A percentile compares a stretch with the other conserved stretches of the same genome.
These are phyloP conservation scores for Berberis thunbergii DNA, from an alignment of 164 flowering plant species.

Conservation along the genomic window DNA sequence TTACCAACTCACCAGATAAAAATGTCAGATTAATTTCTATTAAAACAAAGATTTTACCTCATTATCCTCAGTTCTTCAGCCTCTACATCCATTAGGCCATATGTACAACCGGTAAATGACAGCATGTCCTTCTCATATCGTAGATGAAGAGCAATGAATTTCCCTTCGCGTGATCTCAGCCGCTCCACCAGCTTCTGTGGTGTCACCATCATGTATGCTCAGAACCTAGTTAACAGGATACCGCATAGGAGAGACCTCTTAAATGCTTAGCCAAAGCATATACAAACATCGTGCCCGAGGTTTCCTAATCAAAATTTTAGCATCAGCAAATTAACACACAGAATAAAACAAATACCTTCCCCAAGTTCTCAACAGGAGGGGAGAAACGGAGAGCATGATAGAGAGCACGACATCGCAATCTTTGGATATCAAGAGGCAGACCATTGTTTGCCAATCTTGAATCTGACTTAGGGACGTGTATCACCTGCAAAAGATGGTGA, in stretches of 20 bases:
- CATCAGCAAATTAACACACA: not conserved
- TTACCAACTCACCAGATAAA: not conserved
- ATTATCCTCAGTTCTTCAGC: slow-evolving; percentile 71
- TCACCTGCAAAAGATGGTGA: slow-evolving; percentile 41
- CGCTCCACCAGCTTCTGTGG: slow-evolving; percentile 97
- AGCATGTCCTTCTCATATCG: slow-evolving; percentile 98
- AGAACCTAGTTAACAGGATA: slow-evolving; percentile 68
- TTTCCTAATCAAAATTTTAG: slow-evolving; percentile 1
- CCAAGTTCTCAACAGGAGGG: slow-evolving; percentile 72
- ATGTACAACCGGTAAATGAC: slow-evolving; percentile 85
- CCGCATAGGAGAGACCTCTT: slow-evolving; percentile 60
- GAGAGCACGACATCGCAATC: slow-evolving; percentile 85
- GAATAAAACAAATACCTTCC: slow-evolving; percentile 50
- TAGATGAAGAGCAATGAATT: slow-evolving; percentile 81
- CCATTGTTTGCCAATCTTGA: slow-evolving; percentile 91
- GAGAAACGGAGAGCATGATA: slow-evolving; percentile 83
- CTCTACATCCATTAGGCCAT: slow-evolving; percentile 71
- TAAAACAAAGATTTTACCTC: slow-evolving; percentile 35
- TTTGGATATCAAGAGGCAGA: slow-evolving; percentile 87
- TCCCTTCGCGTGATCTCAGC: slow-evolving; percentile 54
- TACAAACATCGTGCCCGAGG: slow-evolving; percentile 1
- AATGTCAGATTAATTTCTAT: not conserved
- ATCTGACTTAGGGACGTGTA: slow-evolving; percentile 94
- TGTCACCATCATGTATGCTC: slow-evolving; percentile 73
- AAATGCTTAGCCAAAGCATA: slow-evolving; percentile 27